A percentile compares a stretch with the other conserved stretches of the same genome.
phyloP scores from a whole-genome alignment of 257 asterid genomes.

The Forsythia viridissima region DNA sequence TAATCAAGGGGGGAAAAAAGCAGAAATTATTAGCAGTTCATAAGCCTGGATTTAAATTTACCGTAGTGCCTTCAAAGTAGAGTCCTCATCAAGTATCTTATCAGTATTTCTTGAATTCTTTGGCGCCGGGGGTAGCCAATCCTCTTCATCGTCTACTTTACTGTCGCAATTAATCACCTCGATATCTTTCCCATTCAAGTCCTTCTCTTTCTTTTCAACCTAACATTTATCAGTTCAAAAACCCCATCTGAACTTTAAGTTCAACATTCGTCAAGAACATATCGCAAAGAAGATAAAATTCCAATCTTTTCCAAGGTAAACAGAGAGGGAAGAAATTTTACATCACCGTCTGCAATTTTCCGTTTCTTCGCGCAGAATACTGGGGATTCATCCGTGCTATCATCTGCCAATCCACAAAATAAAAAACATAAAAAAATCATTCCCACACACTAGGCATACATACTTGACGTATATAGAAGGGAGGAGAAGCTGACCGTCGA shows the following conservation, averaged over 20 bases:
- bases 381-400: slow-evolving; percentile 53
- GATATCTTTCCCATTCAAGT: slow-evolving; percentile 34
- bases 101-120: slow-evolving; percentile 28
- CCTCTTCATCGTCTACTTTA: slow-evolving; percentile 66
- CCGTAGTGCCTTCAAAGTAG: slow-evolving; percentile 88
- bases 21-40: not conserved
- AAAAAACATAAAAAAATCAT: not conserved
- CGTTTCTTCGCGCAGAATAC: slow-evolving; percentile 48
- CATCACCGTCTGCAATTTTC: slow-evolving; percentile 44
- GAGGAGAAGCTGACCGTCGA: slow-evolving; percentile 53
- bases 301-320: not conserved
- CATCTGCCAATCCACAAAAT: slow-evolving; percentile 50
- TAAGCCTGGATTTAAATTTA: slow-evolving; percentile 18
- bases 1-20: not conserved
- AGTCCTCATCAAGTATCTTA: slow-evolving; percentile 45
- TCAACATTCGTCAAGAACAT: slow-evolving; percentile 9
- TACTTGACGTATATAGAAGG: not conserved
- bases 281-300: not conserved
- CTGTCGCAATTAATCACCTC: slow-evolving; percentile 46
- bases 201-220: slow-evolving; percentile 43
- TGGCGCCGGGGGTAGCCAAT: slow-evolving; percentile 91
- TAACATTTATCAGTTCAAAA: slow-evolving; percentile 29
- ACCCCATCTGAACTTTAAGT: slow-evolving; percentile 12
- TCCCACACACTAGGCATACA: slow-evolving; percentile 3
- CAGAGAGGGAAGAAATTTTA: slow-evolving; percentile 21